These are phyloP conservation scores for Macrotyloma uniflorum DNA, from an alignment of 306 rosid genomes.

Conservation along the genomic window DNA sequence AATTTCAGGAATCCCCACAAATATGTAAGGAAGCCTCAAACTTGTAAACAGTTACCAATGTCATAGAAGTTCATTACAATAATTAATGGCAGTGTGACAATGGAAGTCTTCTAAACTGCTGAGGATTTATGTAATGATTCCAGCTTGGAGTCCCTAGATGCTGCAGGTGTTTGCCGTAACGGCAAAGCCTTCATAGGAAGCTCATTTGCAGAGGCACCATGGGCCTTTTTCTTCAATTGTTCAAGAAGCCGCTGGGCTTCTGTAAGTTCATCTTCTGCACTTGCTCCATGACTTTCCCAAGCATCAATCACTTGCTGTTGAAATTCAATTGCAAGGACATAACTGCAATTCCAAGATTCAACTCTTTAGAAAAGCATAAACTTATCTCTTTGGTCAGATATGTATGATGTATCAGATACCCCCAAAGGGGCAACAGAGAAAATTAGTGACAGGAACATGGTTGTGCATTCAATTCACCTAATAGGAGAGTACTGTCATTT, in stretches of 20 bases:
- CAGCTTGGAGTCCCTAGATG: constrained; percentile 46
- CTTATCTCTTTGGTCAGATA: background rate
- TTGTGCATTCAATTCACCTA: constrained; percentile 12
- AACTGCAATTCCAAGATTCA: constrained; percentile 62
- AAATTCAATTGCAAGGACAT: constrained; percentile 75
- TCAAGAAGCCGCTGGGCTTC: constrained; percentile 72
- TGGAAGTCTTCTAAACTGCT: constrained; percentile 15
- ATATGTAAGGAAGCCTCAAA: constrained; percentile 25
- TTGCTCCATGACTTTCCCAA: constrained; percentile 91
- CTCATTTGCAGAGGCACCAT: constrained; percentile 47
- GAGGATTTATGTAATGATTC: constrained; percentile 34
- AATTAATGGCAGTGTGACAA: constrained; percentile 23
- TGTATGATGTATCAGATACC: background rate
- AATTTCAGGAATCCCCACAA: constrained; percentile 25
- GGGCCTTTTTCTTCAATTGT: constrained; percentile 67
- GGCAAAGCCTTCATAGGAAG: constrained; percentile 66
- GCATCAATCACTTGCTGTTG: constrained; percentile 87
- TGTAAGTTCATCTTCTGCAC: constrained; percentile 70
- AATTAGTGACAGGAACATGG: constrained; percentile 21
- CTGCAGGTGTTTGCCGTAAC: constrained; percentile 45
- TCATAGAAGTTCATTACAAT: constrained; percentile 9
- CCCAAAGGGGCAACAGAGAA: background rate
- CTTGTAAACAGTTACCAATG: constrained; percentile 27
- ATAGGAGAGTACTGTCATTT: background rate
- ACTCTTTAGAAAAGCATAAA: background rate